Base-by-base conservation (phyloP, 352 stramenopile species). In the Pythium rishiriense region DNA sequence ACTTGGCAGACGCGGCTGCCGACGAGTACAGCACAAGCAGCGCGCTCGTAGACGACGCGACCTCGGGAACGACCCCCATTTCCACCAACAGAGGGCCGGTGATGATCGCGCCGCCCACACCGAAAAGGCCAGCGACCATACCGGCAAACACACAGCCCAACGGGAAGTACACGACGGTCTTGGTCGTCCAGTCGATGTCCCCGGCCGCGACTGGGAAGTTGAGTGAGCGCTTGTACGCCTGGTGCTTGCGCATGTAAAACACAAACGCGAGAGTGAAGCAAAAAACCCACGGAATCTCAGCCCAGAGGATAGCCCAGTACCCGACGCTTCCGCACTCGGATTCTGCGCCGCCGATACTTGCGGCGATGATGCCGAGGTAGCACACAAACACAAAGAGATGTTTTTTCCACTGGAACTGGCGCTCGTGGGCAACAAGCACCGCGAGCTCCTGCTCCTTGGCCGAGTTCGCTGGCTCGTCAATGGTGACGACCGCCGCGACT, bases 41-140 rank as follows among this genome's bases (percentile, higher is more conserved):
- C 25, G 79, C 73, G 25, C 53, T 83, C 10, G 65, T 85, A 11
- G 78, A 70, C 14, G 72, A 78, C 2, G 71, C 74, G 14, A 87
- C 80, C 46, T 83, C 71, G 1, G 80, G 76, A 5, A 82, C 55
- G 41, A 89, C 73, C 11, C 76, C 78, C 61, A 83, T 54, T 50
- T 87, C 78, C 19, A 90, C 69, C 73, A 87, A 71, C 26, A 90
- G 63, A 1, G 79, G 81, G 0, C 81, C 77, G 12, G 75, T 78
- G 53, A 90, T 75, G 67, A 86, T 76, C 22, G 67, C 79, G 25
- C 76, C 76, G 26, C 76, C 79, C 43, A 86, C 73, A 29, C 79
- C 79, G 37, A 86, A 79, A 52, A 88, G 70, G 11, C 75, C 75
- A 1, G 79, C 76, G 25, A 78, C 68, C 24, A 86, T 59, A 48